Evolutionary conservation across 306 rosid genomes (phyloP).

Genomic region (Sphenostylis stenocarpa): DNA sequence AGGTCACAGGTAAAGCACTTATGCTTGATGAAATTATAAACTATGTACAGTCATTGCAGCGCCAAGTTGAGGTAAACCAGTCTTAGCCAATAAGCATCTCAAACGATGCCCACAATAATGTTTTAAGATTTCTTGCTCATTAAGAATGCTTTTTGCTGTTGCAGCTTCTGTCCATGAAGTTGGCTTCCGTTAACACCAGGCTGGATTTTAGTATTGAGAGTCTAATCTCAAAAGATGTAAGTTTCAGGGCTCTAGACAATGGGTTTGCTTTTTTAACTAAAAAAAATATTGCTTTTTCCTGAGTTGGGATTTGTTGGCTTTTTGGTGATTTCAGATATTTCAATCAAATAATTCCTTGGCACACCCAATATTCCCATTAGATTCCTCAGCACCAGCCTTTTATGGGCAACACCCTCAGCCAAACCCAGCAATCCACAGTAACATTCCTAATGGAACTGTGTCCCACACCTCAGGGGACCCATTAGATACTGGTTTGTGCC

Average conservation of each 20-base stretch:
- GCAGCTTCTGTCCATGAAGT: constrained; percentile 96
- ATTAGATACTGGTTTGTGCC: constrained; percentile 52
- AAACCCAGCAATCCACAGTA: constrained; percentile 52
- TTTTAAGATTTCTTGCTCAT: constrained; percentile 22
- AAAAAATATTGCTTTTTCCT: constrained; percentile 27
- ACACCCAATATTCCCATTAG: constrained; percentile 70
- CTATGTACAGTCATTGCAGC: constrained; percentile 96
- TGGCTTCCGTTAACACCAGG: constrained; percentile 90
- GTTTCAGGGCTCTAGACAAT: constrained; percentile 40
- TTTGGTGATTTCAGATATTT: constrained; percentile 55
- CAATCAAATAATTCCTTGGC: constrained; percentile 64
- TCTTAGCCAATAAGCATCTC: neutral
- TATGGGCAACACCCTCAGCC: constrained; percentile 66
- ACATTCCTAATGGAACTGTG: constrained; percentile 52
- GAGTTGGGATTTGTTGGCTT: constrained; percentile 34
- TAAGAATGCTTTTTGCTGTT: neutral
- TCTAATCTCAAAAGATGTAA: constrained; percentile 82
- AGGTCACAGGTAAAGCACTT: constrained; percentile 97
- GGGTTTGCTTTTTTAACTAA: constrained; percentile 26
- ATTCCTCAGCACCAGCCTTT: constrained; percentile 72
- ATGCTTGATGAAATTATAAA: constrained; percentile 98
- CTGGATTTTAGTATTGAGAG: constrained; percentile 71
- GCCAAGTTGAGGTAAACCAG: constrained; percentile 86
- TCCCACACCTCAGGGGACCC: constrained; percentile 65
- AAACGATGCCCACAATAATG: neutral